Evolutionary conservation across 352 stramenopile species (phyloP), one percentile per base, ranked within the genome.

Genomic region (Phytophthora pinifolia): DNA sequence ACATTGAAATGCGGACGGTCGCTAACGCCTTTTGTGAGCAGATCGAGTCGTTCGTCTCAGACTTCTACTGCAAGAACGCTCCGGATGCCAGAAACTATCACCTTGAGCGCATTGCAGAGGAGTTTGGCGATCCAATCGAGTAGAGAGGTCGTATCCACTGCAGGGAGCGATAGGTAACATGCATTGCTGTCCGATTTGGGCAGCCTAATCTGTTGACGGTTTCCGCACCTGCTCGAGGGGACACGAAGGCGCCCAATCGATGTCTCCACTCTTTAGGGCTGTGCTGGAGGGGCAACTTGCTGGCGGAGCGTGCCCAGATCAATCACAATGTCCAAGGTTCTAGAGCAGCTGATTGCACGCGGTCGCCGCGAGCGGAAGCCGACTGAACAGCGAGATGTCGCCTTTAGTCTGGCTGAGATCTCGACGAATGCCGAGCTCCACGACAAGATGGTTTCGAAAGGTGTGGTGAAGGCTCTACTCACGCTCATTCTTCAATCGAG

Each of bases 311-410:
- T 29, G 25, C 25, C 25, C 13, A 55, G 25, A 31, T 20, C 17
- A 27, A 31, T 1, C 35, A 36, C 1, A 29, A 90, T 90, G 83
- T 92, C 93, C 17, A 98, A 98, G 73, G 91, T 98, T 27, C 74
- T 99, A 5, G 96, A 98, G 74, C 89, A 97, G 57, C 74, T 99
- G 22, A 96, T 99, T 46, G 96, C 96, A 17, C 88, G 96, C n/a
- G 96, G 95, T 3, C 75, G 96, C n/a, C 89, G 95, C 8, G 94
- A 98, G 47, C 77, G 86, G 36, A 96, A 96, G 64, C 90, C 92
- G n/a, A 88, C 86, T 0, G 96, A 99, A 59, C 93, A 98, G 71
- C 96, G 95, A 17, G 91, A 98, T 66, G 95, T 98, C 6, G 88
- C 92, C 12, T 99, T 98, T 62, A 97, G 93, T 31, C 73, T 99